A percentile compares a stretch with the other conserved stretches of the same genome.
These are phyloP conservation scores for Aspergillus calidoustus DNA, from an alignment of 2,329 filamentous ascomycete genomes.

Conservation along the genomic window DNA sequence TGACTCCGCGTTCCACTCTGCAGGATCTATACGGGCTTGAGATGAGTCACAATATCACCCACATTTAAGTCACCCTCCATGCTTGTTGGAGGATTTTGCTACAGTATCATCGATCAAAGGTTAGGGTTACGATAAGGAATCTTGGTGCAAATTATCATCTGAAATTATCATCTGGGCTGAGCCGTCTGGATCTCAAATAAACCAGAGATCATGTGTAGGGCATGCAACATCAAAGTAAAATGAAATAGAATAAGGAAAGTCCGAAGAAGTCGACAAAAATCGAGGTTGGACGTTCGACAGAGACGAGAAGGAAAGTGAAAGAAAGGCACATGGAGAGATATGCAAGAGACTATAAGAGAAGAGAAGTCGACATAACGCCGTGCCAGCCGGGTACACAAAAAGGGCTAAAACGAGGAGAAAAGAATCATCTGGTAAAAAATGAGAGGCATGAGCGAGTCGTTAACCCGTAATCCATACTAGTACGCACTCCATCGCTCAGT, in stretches of 20 bases:
- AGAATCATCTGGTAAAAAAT: constrained; percentile 19
- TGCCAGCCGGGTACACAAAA: constrained; percentile 19
- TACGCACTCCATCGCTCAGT: constrained; percentile 29
- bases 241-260: constrained; percentile 14
- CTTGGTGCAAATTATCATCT: background rate
- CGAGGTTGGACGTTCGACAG: constrained; percentile 17
- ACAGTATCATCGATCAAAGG: background rate
- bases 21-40: background rate
- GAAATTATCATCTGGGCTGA: constrained; percentile 9
- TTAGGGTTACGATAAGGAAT: background rate
- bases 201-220: constrained; percentile 30
- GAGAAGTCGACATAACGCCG: constrained; percentile 8
- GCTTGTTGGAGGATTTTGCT: background rate
- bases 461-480: constrained; percentile 19
- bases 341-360: constrained; percentile 14
- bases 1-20: background rate
- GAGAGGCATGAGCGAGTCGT: constrained; percentile 23
- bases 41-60: constrained; percentile 5
- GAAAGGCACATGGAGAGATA: constrained; percentile 14
- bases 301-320: constrained; percentile 17
- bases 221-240: constrained; percentile 31
- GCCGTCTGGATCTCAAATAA: background rate
- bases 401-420: constrained; percentile 14
- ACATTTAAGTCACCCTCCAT: background rate
- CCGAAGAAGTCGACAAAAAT: constrained; percentile 14